Base-by-base conservation (phyloP, 768 basidiomycete genomes). In the Pleurotus citrinopileatus region DNA sequence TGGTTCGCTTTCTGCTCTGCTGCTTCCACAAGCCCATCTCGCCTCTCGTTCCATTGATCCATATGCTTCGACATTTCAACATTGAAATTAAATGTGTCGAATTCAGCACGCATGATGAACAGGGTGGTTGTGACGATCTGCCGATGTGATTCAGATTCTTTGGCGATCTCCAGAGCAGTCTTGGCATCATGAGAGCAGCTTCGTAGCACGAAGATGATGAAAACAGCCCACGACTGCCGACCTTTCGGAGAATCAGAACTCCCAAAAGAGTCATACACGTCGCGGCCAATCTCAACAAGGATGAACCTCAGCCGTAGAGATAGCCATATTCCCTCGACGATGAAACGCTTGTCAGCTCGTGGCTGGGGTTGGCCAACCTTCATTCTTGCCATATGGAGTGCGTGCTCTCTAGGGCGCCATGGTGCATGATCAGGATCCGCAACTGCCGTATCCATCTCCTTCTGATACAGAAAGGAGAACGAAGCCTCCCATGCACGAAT, bases 401-500 rank as follows among this genome's bases (percentile, higher is more conserved):
- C 82, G 54, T 76, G 61, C 48, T 76, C 72, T 55, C 75, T 60
- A 0, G 79, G 83, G 17, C 69, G 61, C 29, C 71, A 63, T 2
- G 79, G 75, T 4, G 72, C 68, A 12, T 46, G 63, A 0, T 57
- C 42, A 1, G 72, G 74, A 56, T 81, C 61, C 2, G 59, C 54
- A 3, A 61, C 40, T 12, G 65, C 62, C 3, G 55, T 50, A 0
- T 70, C 62, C 62, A 83, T 61, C 63, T 86, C 83, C 45, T 70
- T 65, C 36, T 75, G 68, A 52, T 78, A 78, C 3, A 86, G 67
- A 54, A 66, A 77, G 0, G 83, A 73, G 56, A 82, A 73, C 0
- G 85, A 79, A 0, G 81, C 76, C 51, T 88, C 79, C 77, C 82
- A 87, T 1, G 86, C 85, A 26, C 75, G 65, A 5, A 67, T 67